Conservation (phyloP, 2,329 filamentous ascomycete genomes). For the Sclerotinia spermophila region DNA sequence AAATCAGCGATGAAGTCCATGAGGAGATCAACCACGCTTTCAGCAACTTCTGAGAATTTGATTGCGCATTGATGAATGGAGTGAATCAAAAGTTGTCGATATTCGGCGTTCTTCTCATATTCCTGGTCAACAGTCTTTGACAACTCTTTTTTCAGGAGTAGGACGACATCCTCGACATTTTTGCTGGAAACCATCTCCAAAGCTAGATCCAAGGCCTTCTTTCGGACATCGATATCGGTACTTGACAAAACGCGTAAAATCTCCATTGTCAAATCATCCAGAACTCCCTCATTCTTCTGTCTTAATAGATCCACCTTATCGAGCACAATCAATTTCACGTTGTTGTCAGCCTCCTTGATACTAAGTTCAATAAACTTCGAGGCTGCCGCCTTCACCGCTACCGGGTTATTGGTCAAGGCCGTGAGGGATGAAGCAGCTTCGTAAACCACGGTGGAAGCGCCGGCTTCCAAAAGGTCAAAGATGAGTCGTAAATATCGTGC, state of each 20-base stretch:
- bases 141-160: constrained; percentile 95
- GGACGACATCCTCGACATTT: constrained; percentile 95
- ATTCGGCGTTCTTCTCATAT: constrained; percentile 97
- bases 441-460: constrained; percentile 91
- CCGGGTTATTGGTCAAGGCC: constrained; percentile 89
- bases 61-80: constrained; percentile 98
- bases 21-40: constrained; percentile 90
- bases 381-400: constrained; percentile 94
- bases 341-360: constrained; percentile 98
- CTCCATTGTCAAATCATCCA: constrained; percentile 96
- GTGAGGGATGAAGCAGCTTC: constrained; percentile 95
- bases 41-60: constrained; percentile 97
- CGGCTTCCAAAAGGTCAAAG: constrained; percentile 91
- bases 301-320: constrained; percentile 88
- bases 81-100: constrained; percentile 91
- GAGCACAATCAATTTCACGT: constrained; percentile 96
- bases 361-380: constrained; percentile 94
- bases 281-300: constrained; percentile 81
- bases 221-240: constrained; percentile 91
- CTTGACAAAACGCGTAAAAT: constrained; percentile 91
- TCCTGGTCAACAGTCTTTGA: constrained; percentile 97
- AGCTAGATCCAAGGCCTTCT: constrained; percentile 84
- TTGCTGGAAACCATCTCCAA: constrained; percentile 98
- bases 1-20: constrained; percentile 99
- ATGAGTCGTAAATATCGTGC: constrained; percentile 90